Base-by-base conservation (phyloP, 352 stramenopile genomes). In the Phytophthora sp. region DNA sequence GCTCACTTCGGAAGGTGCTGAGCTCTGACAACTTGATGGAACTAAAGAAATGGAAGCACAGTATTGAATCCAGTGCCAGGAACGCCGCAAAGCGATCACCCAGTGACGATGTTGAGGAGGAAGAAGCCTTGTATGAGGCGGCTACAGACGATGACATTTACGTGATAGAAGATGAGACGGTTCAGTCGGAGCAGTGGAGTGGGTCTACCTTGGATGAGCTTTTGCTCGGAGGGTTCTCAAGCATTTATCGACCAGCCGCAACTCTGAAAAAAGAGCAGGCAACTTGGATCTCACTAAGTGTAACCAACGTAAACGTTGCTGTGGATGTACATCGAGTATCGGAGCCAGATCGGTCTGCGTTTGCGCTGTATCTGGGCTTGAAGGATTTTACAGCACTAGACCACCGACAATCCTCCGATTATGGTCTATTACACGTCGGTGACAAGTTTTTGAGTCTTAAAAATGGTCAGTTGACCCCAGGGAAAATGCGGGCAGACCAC, bases 401-500 rank as follows among this genome's bases (percentile, higher is more conserved):
- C 26, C 82, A 94, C 60, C 82, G 87, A 0, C 82, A 89, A 57
- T 79, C 72, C 15, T 87, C 76, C 10, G 88, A 88, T 41, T 86
- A 92, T 24, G 86, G 73, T 18, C 54, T 96, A 5, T 66, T 96
- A 10, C 87, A 96, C 54, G 59, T 96, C 17, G 88, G 88, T 0
- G 84, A 96, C 53, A 86, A 89, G 17, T 96, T 96, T 63, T 66
- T 96, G 26, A 86, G 62, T 15, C 66, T 94, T 34, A 91, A 94
- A 35, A 90, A 92, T 45, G 87, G 87, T 1, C 48, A 87, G 8
- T 63, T 96, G 31, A 87, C 74, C 0, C 81, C 86, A 15, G 73
- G 84, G 10, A 88, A 87, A 38, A 81, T 96, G 41, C 75, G 74
- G n/a, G 70, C 84, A 0, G 84, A 93, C 21, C 80, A 84, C 46